phyloP scores from a whole-genome alignment of 805 yeast genomes.

The Brettanomyces bruxellensis region DNA sequence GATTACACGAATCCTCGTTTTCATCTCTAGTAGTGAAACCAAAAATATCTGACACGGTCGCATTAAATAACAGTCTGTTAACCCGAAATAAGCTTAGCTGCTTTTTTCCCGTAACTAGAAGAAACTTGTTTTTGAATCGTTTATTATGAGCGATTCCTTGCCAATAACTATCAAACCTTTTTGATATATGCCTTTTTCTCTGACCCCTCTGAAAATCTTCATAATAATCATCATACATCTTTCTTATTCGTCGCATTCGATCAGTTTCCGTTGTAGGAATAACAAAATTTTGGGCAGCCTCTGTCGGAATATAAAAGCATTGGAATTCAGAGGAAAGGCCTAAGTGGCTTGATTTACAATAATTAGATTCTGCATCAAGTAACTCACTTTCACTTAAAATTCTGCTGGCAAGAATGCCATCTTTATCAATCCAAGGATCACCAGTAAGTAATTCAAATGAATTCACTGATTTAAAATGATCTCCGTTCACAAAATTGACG shows the following conservation, averaged over 20 bases:
- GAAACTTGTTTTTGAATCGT: slow-evolving; percentile 21
- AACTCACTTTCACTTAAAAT: slow-evolving; percentile 33
- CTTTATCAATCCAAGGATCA: slow-evolving; percentile 30
- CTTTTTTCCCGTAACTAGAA: slow-evolving; percentile 36
- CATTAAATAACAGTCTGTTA: slow-evolving; percentile 37
- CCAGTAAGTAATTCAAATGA: slow-evolving; percentile 41
- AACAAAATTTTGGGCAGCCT: background rate
- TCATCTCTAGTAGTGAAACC: slow-evolving; percentile 26
- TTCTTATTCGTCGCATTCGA: slow-evolving; percentile 19
- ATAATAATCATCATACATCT: slow-evolving; percentile 23
- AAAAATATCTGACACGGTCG: slow-evolving; percentile 36
- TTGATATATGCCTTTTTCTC: slow-evolving; percentile 14
- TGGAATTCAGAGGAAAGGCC: slow-evolving; percentile 30
- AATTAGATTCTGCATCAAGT: slow-evolving; percentile 32
- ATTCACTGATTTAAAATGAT: slow-evolving; percentile 39
- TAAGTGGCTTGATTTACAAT: slow-evolving; percentile 29
- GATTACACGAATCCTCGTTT: slow-evolving; percentile 21
- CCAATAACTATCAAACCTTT: slow-evolving; percentile 24
- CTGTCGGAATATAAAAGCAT: slow-evolving; percentile 16
- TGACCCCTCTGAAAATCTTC: slow-evolving; percentile 12
- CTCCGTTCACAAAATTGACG: slow-evolving; percentile 28
- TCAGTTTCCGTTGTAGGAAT: slow-evolving; percentile 17
- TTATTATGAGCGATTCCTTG: slow-evolving; percentile 13
- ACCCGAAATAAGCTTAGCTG: slow-evolving; percentile 36
- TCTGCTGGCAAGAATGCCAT: slow-evolving; percentile 15